Base-by-base conservation (phyloP, 1,284 basidiomycete genomes). In the Boletellus dicymbophilus region DNA sequence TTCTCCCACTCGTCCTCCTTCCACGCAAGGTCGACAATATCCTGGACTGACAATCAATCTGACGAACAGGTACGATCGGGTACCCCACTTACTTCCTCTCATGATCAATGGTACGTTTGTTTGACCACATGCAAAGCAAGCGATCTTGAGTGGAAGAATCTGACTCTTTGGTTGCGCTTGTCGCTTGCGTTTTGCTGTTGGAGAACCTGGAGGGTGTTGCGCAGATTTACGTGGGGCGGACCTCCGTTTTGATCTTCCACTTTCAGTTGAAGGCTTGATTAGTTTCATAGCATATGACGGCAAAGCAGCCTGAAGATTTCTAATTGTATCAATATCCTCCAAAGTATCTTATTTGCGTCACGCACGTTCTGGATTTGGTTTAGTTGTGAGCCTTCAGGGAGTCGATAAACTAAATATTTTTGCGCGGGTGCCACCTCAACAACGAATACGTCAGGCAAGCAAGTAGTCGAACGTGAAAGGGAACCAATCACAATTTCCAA, bases 71-170 rank as follows among this genome's bases (percentile, higher is more conserved):
- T 13, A 30, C 25, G 34, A 30, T 16, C 20, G 13, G 28, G 15
- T 34, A 16, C n/a, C 38, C 53, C 13, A 74, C 86, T 74, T 57
- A 88, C 85, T 76, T 36, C 86, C 85, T 52, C 84, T 84, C 61
- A 82, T 72, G 51, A 88, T 79, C 27, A 88, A 70, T 12, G 86
- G 86, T n/a, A 88, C 85, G 58, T 86, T 83, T 18, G 75, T 79
- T 61, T 80, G 75, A 39, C 78, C 75, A 61, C 85, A 88, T 6
- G 77, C 66, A 25, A 75, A 68, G 54, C 86, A 88, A 25, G 78
- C 75, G 25, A 88, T 84, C 26, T 71, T 71, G 7, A 66, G 49
- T 4, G 63, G 48, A 15, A 70, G 22, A 39, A 55, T 30, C 44
- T 69, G 44, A 53, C 38, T 53, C 36, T 64, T 66, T 13, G 51